These are phyloP conservation scores for Salvia splendens DNA, from an alignment of 257 asterid species.

Conservation along the genomic window DNA sequence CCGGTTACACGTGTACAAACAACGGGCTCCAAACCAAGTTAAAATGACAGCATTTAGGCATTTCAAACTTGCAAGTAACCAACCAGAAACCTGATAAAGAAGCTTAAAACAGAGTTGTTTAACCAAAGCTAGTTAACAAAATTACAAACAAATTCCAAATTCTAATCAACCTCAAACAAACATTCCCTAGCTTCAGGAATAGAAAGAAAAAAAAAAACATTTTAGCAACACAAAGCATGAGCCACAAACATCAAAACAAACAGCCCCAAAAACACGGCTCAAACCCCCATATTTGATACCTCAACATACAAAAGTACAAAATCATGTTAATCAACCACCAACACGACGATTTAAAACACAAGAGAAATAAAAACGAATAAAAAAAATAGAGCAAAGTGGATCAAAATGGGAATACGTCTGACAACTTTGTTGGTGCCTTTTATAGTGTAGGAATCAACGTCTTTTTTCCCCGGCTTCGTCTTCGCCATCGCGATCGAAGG, in stretches of 20 bases:
- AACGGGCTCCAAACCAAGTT: not conserved
- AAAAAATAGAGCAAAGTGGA: not conserved
- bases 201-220: not conserved
- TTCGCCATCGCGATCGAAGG: slow-evolving; percentile 68
- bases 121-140: not conserved
- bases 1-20: not conserved
- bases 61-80: not conserved
- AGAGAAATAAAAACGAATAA: not conserved
- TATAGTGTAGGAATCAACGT: slow-evolving; percentile 78
- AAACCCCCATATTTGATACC: not conserved
- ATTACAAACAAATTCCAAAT: not conserved
- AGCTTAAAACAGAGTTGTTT: not conserved
- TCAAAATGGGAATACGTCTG: slow-evolving; percentile 38
- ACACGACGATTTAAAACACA: slow-evolving; percentile 7
- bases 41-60: not conserved
- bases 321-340: not conserved
- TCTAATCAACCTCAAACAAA: slow-evolving; percentile 14
- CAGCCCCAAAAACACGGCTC: not conserved
- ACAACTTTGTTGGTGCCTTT: slow-evolving; percentile 93
- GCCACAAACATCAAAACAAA: not conserved
- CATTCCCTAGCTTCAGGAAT: not conserved
- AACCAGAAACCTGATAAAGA: not conserved
- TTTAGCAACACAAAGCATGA: slow-evolving; percentile 1
- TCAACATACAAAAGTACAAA: slow-evolving; percentile 16
- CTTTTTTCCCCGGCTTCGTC: slow-evolving; percentile 96